A percentile compares a stretch with the other conserved stretches of the same genome.
These are phyloP conservation scores for Ochetophila trinervis DNA, from an alignment of 306 rosid genomes.

Conservation along the genomic window DNA sequence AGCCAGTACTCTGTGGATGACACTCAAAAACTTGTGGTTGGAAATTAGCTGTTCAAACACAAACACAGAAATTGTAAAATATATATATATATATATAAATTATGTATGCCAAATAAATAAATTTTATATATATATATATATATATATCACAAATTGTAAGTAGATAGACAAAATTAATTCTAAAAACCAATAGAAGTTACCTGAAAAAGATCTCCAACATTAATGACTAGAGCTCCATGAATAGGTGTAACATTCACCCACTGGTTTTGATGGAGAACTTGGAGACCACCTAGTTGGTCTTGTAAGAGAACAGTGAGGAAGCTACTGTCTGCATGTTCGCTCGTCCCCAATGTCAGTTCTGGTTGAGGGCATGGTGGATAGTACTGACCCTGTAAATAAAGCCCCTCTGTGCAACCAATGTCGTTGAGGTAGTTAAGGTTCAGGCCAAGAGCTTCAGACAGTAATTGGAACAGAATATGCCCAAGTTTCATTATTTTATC, in stretches of 20 bases:
- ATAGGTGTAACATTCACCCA: background rate
- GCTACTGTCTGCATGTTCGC: background rate
- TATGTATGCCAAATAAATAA: too few relatives aligned
- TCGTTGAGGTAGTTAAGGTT: slow-evolving; percentile 9
- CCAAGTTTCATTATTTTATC: background rate
- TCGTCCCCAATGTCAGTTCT: slow-evolving; percentile 1
- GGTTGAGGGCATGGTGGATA: slow-evolving; percentile 18
- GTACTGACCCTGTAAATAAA: background rate
- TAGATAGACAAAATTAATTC: too few relatives aligned
- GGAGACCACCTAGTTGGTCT: slow-evolving; percentile 15
- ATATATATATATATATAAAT: too few relatives aligned
- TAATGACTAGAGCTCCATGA: slow-evolving; percentile 1
- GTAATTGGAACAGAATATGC: background rate
- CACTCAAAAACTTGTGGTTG: slow-evolving; percentile 17
- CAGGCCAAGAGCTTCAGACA: slow-evolving; percentile 2
- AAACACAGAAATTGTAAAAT: background rate
- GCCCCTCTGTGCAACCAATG: background rate
- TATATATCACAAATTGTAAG: too few relatives aligned
- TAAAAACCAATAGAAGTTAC: background rate
- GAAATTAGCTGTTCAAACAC: slow-evolving; percentile 16
- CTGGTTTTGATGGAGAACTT: background rate
- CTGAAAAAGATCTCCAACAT: slow-evolving; percentile 2
- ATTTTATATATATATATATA: too few relatives aligned
- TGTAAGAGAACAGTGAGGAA: slow-evolving; percentile 7
- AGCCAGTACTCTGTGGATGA: slow-evolving; percentile 15